These are phyloP conservation scores for Vigna reflexopilosa DNA, from an alignment of 306 rosid species.

Conservation along the genomic window DNA sequence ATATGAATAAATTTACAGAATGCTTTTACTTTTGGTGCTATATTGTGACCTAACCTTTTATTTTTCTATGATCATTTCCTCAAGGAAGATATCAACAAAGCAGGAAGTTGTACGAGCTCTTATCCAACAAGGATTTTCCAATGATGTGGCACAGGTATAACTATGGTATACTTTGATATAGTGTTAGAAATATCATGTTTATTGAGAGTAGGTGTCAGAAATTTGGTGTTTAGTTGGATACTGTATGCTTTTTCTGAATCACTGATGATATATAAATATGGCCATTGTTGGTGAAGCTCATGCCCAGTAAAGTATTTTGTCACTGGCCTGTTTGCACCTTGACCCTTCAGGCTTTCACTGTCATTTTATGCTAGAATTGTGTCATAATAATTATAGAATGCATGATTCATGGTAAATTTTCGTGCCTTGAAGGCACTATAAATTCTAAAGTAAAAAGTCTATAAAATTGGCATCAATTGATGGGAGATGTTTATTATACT, in stretches of 20 bases:
- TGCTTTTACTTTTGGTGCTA: conserved; percentile 9
- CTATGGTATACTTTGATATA: conserved; percentile 7
- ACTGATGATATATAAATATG: not conserved
- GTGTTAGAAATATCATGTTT: no score
- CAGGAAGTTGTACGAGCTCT: conserved; percentile 68
- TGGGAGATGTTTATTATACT: not conserved
- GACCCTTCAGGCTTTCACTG: not conserved
- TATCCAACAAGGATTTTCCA: conserved; percentile 78
- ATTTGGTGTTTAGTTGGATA: conserved; percentile 24
- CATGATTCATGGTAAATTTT: conserved; percentile 5
- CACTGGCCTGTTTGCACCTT: not conserved
- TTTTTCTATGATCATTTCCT: conserved; percentile 38
- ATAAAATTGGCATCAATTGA: not conserved
- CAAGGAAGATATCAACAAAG: conserved; percentile 74
- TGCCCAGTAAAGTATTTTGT: not conserved
- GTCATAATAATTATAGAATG: not conserved
- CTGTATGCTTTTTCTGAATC: conserved; percentile 17
- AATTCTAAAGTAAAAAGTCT: not conserved
- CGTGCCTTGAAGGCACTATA: not conserved
- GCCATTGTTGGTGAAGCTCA: not conserved
- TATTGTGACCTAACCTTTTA: conserved; percentile 30
- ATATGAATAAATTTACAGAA: conserved; percentile 6
- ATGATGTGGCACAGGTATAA: conserved; percentile 91
- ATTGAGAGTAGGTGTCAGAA: not conserved
- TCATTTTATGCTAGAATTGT: not conserved